Evolutionary conservation across 768 basidiomycete genomes (phyloP).

Genomic region (Pleurotus citrinopileatus): DNA sequence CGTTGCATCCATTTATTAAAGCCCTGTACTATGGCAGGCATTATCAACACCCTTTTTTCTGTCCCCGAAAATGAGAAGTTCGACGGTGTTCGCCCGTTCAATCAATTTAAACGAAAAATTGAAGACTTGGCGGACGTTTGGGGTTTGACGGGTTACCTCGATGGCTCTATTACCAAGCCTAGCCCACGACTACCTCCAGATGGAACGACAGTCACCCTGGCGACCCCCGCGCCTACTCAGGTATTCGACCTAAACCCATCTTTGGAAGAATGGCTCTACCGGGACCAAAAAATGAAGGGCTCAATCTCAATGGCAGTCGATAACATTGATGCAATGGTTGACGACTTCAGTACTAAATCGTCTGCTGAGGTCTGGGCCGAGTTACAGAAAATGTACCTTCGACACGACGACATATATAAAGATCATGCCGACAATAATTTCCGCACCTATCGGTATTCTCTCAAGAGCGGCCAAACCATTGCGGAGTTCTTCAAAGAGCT

Average conservation of each 20-base stretch:
- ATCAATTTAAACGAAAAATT: neutral
- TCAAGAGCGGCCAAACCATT: neutral
- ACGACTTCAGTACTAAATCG: constrained; percentile 14
- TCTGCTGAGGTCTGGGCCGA: neutral
- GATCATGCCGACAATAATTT: neutral
- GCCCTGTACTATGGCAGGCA: neutral
- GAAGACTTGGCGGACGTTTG: neutral
- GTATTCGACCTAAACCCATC: constrained; percentile 11
- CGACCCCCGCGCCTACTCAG: neutral
- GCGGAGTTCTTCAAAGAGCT: neutral
- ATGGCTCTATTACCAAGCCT: neutral
- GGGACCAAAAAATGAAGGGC: constrained; percentile 12
- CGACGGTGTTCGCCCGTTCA: neutral
- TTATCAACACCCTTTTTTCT: neutral
- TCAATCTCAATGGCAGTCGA: neutral
- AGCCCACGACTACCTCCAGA: no score
- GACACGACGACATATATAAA: neutral
- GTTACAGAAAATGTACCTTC: neutral
- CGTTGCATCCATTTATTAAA: no score
- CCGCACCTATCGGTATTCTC: neutral
- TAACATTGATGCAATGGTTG: constrained; percentile 15
- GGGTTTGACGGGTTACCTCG: neutral
- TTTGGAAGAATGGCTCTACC: constrained; percentile 16
- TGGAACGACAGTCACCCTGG: neutral
- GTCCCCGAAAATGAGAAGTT: neutral